A percentile compares a stretch with the other conserved stretches of the same genome.
Evolutionary conservation across 371 early-diverging fungal genomes (phyloP).

Genomic region (Mucor circinelloides): DNA sequence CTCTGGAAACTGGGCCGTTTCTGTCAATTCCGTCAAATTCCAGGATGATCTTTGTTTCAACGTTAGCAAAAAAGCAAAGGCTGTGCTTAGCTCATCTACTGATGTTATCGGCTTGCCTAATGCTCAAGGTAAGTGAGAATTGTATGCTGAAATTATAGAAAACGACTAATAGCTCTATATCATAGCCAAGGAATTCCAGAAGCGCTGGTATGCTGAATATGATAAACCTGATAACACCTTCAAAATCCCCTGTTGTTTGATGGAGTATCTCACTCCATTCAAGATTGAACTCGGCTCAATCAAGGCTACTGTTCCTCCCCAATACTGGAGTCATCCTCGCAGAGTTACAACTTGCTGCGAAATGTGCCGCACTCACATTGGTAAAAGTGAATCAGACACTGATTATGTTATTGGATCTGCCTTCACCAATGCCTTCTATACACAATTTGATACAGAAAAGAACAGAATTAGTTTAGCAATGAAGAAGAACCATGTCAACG

Average conservation of each 20-base stretch:
- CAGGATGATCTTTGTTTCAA: slow-evolving; percentile 30
- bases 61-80: slow-evolving; percentile 38
- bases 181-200: slow-evolving; percentile 45
- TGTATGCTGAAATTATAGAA: background rate
- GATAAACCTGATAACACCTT: slow-evolving; percentile 41
- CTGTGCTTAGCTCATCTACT: slow-evolving; percentile 41
- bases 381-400: slow-evolving; percentile 38
- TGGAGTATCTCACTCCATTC: slow-evolving; percentile 40
- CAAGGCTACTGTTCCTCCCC: slow-evolving; percentile 40
- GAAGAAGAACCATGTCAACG: slow-evolving; percentile 37
- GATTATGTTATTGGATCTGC: slow-evolving; percentile 48
- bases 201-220: slow-evolving; percentile 44
- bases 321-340: slow-evolving; percentile 44
- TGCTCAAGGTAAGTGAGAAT: slow-evolving; percentile 35
- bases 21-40: slow-evolving; percentile 42
- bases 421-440: slow-evolving; percentile 53
- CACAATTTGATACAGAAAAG: slow-evolving; percentile 41
- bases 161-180: background rate
- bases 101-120: slow-evolving; percentile 45
- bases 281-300: slow-evolving; percentile 39
- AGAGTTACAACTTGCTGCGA: slow-evolving; percentile 41
- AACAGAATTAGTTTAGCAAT: slow-evolving; percentile 43
- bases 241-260: slow-evolving; percentile 47
- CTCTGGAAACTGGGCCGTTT: slow-evolving; percentile 46
- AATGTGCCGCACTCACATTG: slow-evolving; percentile 45